These are phyloP conservation scores for Dothideomycetes sp. DNA, from an alignment of 2,329 filamentous ascomycete genomes.

Conservation along the genomic window DNA sequence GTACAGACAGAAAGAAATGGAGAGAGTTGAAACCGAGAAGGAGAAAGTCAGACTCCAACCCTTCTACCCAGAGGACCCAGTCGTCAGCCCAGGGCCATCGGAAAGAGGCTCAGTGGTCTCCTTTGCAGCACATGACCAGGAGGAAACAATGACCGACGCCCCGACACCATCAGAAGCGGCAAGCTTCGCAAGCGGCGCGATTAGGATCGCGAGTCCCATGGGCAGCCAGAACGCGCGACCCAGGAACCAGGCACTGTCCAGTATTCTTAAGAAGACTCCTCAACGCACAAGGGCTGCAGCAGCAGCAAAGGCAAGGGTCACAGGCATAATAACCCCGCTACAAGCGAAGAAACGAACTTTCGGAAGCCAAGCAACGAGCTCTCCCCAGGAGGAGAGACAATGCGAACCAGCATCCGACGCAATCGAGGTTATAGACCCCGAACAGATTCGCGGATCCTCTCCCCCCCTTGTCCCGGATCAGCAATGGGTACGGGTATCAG, in stretches of 20 bases:
- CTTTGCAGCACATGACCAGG: neutral
- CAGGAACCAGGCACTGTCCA: too few relatives aligned
- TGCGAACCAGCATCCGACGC: neutral
- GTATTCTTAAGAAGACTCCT: too few relatives aligned
- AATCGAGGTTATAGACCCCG: too few relatives aligned
- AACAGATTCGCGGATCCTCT: too few relatives aligned
- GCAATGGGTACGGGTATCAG: too few relatives aligned
- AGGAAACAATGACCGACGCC: neutral
- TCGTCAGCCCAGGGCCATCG: neutral
- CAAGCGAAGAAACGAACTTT: neutral
- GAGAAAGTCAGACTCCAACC: neutral
- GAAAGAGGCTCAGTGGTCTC: constrained; percentile 1
- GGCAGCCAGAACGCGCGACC: too few relatives aligned
- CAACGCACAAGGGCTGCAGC: too few relatives aligned
- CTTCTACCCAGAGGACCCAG: constrained; percentile 1
- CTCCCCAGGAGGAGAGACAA: neutral
- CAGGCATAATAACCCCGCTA: too few relatives aligned
- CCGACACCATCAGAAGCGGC: neutral
- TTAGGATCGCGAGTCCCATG: too few relatives aligned
- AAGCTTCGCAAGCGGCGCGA: too few relatives aligned
- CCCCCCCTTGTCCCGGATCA: too few relatives aligned
- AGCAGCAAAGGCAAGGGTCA: too few relatives aligned
- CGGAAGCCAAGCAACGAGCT: neutral
- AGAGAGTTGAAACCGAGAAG: neutral
- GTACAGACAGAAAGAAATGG: neutral